Conservation (phyloP, 176 grass and related monocot genomes). For the Avena eriantha region DNA sequence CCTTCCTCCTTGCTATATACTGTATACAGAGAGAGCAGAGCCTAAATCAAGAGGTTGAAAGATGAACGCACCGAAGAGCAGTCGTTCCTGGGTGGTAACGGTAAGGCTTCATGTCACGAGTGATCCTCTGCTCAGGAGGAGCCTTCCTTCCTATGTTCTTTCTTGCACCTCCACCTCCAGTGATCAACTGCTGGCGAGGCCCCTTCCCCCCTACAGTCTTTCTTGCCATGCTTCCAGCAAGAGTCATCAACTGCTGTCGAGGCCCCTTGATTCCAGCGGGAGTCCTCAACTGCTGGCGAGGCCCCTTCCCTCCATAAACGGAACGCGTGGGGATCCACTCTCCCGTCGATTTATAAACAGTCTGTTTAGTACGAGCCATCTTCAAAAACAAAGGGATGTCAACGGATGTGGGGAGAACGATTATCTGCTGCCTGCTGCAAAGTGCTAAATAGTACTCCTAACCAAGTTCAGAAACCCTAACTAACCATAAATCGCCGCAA, state of each 20-base stretch:
- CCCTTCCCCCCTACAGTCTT: background rate
- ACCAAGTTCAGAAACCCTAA: too few relatives aligned
- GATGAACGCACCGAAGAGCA: constrained; percentile 45
- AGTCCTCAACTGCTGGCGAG: background rate
- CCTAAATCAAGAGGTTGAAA: background rate
- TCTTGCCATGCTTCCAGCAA: too few relatives aligned
- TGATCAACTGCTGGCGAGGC: background rate
- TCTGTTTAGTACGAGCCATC: background rate
- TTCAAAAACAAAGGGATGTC: background rate
- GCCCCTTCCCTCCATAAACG: too few relatives aligned
- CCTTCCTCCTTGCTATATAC: background rate
- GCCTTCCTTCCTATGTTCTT: too few relatives aligned
- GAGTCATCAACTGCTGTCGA: background rate
- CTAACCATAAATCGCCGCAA: too few relatives aligned
- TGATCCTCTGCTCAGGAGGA: background rate
- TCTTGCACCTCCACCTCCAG: background rate
- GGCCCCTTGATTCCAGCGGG: background rate
- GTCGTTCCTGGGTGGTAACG: constrained; percentile 69
- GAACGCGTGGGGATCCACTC: background rate
- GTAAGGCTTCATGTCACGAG: constrained; percentile 70
- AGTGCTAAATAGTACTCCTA: background rate
- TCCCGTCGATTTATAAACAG: background rate
- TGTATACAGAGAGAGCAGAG: too few relatives aligned
- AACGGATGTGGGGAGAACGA: background rate
- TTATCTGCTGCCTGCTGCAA: background rate